Base-by-base conservation (phyloP, 2,329 filamentous ascomycete species). In the Colletotrichum noveboracense region DNA sequence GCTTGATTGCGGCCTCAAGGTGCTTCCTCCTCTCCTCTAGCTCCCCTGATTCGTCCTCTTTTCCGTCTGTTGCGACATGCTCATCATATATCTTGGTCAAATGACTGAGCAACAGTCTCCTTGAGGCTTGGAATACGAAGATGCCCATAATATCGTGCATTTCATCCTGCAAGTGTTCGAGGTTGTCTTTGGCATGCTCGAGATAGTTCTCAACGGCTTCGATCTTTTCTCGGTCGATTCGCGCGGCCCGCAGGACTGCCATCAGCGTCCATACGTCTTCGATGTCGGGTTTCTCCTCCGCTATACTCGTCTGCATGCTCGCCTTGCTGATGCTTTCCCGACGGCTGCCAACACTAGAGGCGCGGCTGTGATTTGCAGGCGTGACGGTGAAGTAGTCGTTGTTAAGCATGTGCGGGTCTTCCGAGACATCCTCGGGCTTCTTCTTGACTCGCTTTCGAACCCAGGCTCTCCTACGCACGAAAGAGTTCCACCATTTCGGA, bases 401-500 rank as follows among this genome's bases (percentile, higher is more conserved):
- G 77, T 91, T 95, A 71, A 96, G 87, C 86, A 93, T 90, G 79
- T 95, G 92, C 1, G 91, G 90, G 77, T 93, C 89, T 66, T 85
- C 83, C 28, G 84, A 82, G 52, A 87, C 82, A 62, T 89, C 86
- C 6, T 85, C 82, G 14, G 79, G 75, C 21, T 82, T 87, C 81
- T 91, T 91, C 85, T 94, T 95, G 68, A 94, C 89, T 38, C 97
- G 90, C 83, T 95, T 94, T 58, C 97, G 90, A 70, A 96, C 92
- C 97, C 97, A 99, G 26, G 95, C 92, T 77, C 97, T 91, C 79
- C 97, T 89, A 43, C 97, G 90, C n/a, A 98, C 97, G 82, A 96
- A 99, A 2, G 95, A 98, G 83, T 96, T 96, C 85, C 95, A 98
- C 96, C 96, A 98, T 30, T 92, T 94, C 21, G 94, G 94, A 5